These are phyloP conservation scores for Austroboletus eburneus DNA, from an alignment of 768 basidiomycete genomes.

Conservation along the genomic window DNA sequence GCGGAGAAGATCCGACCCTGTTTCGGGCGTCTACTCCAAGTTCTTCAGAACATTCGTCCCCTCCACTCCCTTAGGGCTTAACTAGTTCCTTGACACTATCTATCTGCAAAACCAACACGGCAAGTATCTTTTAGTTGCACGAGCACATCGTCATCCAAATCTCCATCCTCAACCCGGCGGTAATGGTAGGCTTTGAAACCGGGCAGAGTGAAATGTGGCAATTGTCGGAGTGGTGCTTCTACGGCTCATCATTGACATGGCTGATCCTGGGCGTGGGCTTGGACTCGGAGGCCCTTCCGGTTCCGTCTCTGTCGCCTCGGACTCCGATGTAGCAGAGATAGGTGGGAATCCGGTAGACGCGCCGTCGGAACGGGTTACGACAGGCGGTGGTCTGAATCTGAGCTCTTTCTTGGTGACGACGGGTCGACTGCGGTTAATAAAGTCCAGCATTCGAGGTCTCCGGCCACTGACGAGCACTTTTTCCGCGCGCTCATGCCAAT, in stretches of 20 bases:
- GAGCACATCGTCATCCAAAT: slow-evolving; percentile 20
- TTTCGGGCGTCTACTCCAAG: not conserved
- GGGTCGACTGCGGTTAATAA: slow-evolving; percentile 27
- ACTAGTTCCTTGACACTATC: slow-evolving; percentile 23
- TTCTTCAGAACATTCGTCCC: not conserved
- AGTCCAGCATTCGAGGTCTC: slow-evolving; percentile 57
- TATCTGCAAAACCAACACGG: slow-evolving; percentile 41
- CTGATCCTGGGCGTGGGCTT: slow-evolving; percentile 70
- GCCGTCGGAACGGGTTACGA: slow-evolving; percentile 22
- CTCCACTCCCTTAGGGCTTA: slow-evolving; percentile 2
- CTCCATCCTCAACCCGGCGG: not conserved
- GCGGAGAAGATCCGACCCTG: not conserved
- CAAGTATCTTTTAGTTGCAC: slow-evolving; percentile 41
- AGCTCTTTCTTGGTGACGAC: slow-evolving; percentile 44
- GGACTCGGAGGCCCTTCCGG: slow-evolving; percentile 69
- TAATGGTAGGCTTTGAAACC: slow-evolving; percentile 27
- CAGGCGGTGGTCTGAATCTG: slow-evolving; percentile 35
- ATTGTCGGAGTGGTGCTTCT: slow-evolving; percentile 60
- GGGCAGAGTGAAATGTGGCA: slow-evolving; percentile 34
- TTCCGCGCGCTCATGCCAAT: slow-evolving; percentile 85
- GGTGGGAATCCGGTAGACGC: slow-evolving; percentile 22
- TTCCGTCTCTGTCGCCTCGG: slow-evolving; percentile 40
- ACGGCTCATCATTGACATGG: slow-evolving; percentile 65
- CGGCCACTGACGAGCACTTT: slow-evolving; percentile 80
- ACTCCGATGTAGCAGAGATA: slow-evolving; percentile 15